Evolutionary conservation across 257 asterid species (phyloP).

Genomic region (Cordia subcordata): DNA sequence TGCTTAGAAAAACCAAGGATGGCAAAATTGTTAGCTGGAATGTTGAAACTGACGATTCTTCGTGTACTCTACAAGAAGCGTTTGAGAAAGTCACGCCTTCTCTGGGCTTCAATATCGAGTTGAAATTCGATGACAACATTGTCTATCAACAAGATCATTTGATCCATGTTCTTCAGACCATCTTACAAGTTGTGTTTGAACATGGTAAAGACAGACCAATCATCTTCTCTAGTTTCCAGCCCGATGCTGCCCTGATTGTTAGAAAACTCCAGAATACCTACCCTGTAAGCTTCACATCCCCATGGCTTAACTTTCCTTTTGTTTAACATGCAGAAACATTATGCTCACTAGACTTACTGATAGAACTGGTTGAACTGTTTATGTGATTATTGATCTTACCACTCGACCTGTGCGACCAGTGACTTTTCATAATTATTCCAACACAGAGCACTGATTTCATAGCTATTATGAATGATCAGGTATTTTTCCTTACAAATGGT

Average conservation of each 20-base stretch:
- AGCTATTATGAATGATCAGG: too few relatives aligned
- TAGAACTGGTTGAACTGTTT: too few relatives aligned
- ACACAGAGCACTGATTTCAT: too few relatives aligned
- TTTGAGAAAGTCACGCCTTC: constrained; percentile 63
- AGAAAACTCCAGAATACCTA: constrained; percentile 57
- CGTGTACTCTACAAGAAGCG: constrained; percentile 80
- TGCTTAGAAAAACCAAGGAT: constrained; percentile 75
- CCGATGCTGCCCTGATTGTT: constrained; percentile 70
- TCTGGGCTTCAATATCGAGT: constrained; percentile 82
- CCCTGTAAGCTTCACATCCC: constrained; percentile 47
- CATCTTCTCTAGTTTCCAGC: constrained; percentile 78
- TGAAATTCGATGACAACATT: constrained; percentile 71
- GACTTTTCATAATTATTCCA: too few relatives aligned
- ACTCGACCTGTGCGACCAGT: too few relatives aligned
- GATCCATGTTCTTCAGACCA: constrained; percentile 30
- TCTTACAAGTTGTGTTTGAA: constrained; percentile 50
- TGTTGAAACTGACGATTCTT: constrained; percentile 69
- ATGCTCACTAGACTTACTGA: too few relatives aligned
- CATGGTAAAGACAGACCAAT: constrained; percentile 67
- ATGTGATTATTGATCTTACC: too few relatives aligned
- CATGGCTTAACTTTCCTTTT: too few relatives aligned
- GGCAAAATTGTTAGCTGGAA: constrained; percentile 66
- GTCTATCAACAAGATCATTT: constrained; percentile 58
- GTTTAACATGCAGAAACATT: neutral
- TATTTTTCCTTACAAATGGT: constrained; percentile 81